These are phyloP conservation scores for Trametes maxima DNA, from an alignment of 768 basidiomycete species.

Conservation along the genomic window DNA sequence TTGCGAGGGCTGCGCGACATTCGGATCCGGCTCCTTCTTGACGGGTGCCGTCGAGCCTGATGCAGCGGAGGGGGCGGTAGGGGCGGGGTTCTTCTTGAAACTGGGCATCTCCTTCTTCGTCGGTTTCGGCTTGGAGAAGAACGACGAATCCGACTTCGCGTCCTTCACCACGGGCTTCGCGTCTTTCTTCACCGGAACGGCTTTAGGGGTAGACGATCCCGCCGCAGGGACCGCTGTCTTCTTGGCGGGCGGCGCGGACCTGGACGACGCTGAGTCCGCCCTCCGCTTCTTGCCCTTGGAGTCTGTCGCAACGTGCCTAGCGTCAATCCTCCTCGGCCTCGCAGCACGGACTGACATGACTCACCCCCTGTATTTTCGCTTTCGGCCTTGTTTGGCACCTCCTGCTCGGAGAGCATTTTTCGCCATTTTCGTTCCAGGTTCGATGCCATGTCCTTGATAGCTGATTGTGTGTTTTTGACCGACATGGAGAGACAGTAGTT, in stretches of 20 bases:
- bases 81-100: constrained; percentile 71
- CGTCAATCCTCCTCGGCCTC: constrained; percentile 28
- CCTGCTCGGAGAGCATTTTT: constrained; percentile 53
- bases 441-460: constrained; percentile 92
- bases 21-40: constrained; percentile 56
- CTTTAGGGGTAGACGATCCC: constrained; percentile 36
- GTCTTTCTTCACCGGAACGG: constrained; percentile 62
- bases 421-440: constrained; percentile 88
- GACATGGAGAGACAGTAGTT: constrained; percentile 54
- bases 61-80: constrained; percentile 26
- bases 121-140: constrained; percentile 85
- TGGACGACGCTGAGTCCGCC: constrained; percentile 50
- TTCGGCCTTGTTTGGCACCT: constrained; percentile 41
- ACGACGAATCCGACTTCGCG: constrained; percentile 83
- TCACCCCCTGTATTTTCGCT: constrained; percentile 59
- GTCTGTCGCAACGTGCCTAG: constrained; percentile 42
- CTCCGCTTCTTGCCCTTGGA: constrained; percentile 76
- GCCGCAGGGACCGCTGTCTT: constrained; percentile 59
- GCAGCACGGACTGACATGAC: constrained; percentile 56
- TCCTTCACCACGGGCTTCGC: constrained; percentile 53
- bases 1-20: constrained; percentile 75
- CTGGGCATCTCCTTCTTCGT: constrained; percentile 77
- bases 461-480: constrained; percentile 49
- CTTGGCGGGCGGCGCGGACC: constrained; percentile 60
- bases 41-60: constrained; percentile 29